Evolutionary conservation across 805 yeast species (phyloP).

Genomic region (Spathaspora arborariae): DNA sequence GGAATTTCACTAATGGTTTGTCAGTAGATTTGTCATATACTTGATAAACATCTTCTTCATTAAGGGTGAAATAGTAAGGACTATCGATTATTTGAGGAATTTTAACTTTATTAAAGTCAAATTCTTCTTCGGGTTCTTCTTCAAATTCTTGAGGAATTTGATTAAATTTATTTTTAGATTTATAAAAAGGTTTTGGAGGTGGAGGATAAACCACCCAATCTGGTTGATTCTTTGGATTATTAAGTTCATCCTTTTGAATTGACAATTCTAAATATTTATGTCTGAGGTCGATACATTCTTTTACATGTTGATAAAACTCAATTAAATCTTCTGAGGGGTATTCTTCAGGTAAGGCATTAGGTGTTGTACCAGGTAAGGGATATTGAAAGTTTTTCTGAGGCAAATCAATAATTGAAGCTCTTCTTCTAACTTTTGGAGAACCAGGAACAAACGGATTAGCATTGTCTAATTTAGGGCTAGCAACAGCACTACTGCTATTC

Average conservation of each 20-base stretch:
- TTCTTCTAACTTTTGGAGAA: constrained; percentile 14
- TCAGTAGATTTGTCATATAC: constrained; percentile 40
- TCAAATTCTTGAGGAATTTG: constrained; percentile 34
- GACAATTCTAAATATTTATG: constrained; percentile 71
- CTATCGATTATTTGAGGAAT: constrained; percentile 48
- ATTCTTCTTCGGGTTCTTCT: constrained; percentile 42
- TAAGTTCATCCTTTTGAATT: constrained; percentile 57
- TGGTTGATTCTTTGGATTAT: constrained; percentile 78
- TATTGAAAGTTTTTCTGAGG: constrained; percentile 9
- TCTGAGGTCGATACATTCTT: constrained; percentile 67
- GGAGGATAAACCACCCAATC: constrained; percentile 85
- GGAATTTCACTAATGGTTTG: constrained; percentile 52
- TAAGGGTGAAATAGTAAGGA: constrained; percentile 40
- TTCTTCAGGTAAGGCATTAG: constrained; percentile 34
- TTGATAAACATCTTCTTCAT: constrained; percentile 69
- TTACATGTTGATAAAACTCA: constrained; percentile 58
- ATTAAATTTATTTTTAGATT: constrained; percentile 56
- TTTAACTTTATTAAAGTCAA: constrained; percentile 52
- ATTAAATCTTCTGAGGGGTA: constrained; percentile 66
- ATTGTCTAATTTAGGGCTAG: constrained; percentile 1
- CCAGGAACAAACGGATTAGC: constrained; percentile 4
- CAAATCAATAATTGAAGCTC: constrained; percentile 38
- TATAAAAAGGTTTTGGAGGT: constrained; percentile 84
- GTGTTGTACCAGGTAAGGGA: not conserved
- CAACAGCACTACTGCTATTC: not conserved